Percentiles rank a stretch among this genome's conserved stretches.
These are phyloP conservation scores for Dictyostelium capitatum DNA, from an alignment of 78 protist species.

Conservation along the genomic window DNA sequence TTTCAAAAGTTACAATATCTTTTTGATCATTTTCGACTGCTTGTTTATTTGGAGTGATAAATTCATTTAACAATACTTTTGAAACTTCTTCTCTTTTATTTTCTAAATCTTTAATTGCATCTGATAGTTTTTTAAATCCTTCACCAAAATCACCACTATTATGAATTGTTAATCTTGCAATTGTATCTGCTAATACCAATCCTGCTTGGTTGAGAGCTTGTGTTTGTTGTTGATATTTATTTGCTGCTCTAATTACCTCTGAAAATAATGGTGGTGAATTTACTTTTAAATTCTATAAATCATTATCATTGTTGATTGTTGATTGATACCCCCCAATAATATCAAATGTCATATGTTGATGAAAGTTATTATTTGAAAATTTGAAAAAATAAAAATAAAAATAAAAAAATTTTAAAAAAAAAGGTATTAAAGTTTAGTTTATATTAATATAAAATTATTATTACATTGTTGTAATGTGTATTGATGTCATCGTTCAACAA, in stretches of 20 bases:
- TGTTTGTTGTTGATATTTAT: slow-evolving; percentile 72
- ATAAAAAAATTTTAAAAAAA: not conserved
- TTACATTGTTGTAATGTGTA: no score
- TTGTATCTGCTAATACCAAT: slow-evolving; percentile 53
- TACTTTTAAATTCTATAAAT: slow-evolving; percentile 58
- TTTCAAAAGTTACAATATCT: slow-evolving; percentile 65
- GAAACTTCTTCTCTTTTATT: slow-evolving; percentile 68
- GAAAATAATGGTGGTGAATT: slow-evolving; percentile 78
- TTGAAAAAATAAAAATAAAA: not conserved
- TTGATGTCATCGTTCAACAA: no score
- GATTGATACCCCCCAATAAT: not conserved
- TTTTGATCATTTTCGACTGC: slow-evolving; percentile 74
- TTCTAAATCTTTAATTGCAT: slow-evolving; percentile 56
- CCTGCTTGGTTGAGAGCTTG: slow-evolving; percentile 66
- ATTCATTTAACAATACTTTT: slow-evolving; percentile 66
- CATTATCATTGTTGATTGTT: no score
- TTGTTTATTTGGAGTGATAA: slow-evolving; percentile 77
- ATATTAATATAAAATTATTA: not conserved
- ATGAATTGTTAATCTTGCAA: slow-evolving; percentile 64
- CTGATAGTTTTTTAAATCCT: slow-evolving; percentile 56
- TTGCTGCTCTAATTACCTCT: slow-evolving; percentile 67
- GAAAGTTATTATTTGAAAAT: slow-evolving; percentile 1
- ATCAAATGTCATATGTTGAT: not conserved
- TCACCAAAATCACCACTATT: slow-evolving; percentile 75
- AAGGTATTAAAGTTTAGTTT: slow-evolving; percentile 1